Conservation (phyloP, 2,329 filamentous ascomycete genomes). For the Metarhizium brunneum region DNA sequence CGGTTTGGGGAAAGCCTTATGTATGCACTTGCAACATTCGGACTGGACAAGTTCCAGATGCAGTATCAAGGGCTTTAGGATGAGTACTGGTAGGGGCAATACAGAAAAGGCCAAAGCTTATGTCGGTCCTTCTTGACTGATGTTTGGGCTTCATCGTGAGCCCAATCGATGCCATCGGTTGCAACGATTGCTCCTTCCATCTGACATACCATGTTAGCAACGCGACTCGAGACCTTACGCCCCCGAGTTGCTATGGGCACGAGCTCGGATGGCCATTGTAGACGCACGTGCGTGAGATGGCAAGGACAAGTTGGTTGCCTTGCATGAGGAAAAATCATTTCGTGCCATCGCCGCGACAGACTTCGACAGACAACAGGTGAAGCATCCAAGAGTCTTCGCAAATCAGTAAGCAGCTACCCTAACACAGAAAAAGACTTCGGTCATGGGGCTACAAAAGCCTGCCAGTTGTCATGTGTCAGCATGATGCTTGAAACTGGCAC, state of each 20-base stretch:
- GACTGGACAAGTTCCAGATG: not conserved
- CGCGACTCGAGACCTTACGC: too few species aligned
- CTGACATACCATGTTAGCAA: too few species aligned
- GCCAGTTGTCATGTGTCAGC: not conserved
- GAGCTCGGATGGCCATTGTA: not conserved
- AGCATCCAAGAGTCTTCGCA: not conserved
- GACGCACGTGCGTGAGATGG: not conserved
- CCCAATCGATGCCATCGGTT: not conserved
- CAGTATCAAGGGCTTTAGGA: not conserved
- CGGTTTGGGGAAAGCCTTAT: too few species aligned
- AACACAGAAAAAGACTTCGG: not conserved
- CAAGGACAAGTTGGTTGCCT: not conserved
- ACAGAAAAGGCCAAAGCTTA: not conserved
- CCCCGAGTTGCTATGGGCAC: too few species aligned
- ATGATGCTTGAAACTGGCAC: not conserved
- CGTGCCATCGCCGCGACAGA: too few species aligned
- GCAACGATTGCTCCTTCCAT: not conserved
- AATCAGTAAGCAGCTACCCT: not conserved
- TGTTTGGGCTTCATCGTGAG: not conserved
- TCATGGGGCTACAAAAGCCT: not conserved
- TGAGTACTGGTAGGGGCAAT: not conserved
- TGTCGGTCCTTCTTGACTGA: not conserved
- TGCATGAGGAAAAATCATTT: not conserved
- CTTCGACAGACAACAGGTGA: too few species aligned
- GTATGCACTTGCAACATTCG: too few species aligned